Evolutionary conservation across 352 stramenopile genomes (phyloP).

Genomic region (Phytophthora pistaciae): DNA sequence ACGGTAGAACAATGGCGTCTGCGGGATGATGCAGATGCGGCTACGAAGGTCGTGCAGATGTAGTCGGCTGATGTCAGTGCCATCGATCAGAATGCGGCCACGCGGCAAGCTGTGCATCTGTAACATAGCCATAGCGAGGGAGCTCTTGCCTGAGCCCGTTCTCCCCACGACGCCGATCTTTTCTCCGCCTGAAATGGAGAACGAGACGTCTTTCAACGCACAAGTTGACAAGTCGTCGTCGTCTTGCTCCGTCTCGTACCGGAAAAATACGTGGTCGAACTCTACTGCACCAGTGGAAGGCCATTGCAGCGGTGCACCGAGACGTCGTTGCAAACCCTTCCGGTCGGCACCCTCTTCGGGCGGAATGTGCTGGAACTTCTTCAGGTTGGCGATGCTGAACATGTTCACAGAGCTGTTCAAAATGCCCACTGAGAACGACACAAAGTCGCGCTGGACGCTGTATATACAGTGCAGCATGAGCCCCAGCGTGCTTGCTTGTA

Average conservation of each 20-base stretch:
- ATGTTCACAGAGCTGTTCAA: constrained; percentile 47
- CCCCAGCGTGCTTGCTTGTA: constrained; percentile 37
- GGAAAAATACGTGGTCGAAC: constrained; percentile 85
- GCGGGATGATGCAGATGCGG: constrained; percentile 79
- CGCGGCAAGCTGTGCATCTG: constrained; percentile 47
- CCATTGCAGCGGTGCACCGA: constrained; percentile 54
- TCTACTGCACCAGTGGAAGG: constrained; percentile 69
- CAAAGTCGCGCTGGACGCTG: constrained; percentile 43
- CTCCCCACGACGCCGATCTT: constrained; percentile 67
- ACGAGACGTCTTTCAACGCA: constrained; percentile 58
- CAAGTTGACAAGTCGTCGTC: constrained; percentile 50
- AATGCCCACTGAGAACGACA: constrained; percentile 43
- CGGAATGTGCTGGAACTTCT: constrained; percentile 73
- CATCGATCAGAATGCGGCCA: constrained; percentile 92
- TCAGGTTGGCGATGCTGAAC: constrained; percentile 45
- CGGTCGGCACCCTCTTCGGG: constrained; percentile 30
- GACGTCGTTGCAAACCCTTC: constrained; percentile 11
- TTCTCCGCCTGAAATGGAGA: constrained; percentile 51
- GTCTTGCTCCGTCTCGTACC: constrained; percentile 62
- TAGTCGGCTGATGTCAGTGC: constrained; percentile 73
- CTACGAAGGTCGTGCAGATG: constrained; percentile 52
- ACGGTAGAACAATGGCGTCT: constrained; percentile 93
- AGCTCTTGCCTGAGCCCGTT: constrained; percentile 71
- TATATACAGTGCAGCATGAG: constrained; percentile 50
- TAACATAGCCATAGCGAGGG: constrained; percentile 63